Percentiles rank a stretch among this genome's conserved stretches.
Evolutionary conservation across 768 basidiomycete species (phyloP).

Genomic region (Amyloporia xantha): DNA sequence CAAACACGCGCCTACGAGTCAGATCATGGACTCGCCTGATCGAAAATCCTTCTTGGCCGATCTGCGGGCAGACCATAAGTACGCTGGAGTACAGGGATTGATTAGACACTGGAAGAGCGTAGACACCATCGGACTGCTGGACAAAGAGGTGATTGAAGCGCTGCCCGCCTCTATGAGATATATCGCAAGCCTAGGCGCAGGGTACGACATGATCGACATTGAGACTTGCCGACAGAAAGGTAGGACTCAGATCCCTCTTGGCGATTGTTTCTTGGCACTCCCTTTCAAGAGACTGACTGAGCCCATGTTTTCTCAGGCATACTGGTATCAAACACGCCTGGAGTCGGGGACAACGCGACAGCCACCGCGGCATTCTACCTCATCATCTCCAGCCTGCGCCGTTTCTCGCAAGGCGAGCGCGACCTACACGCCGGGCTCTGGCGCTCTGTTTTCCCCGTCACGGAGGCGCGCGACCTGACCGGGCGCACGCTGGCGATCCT

Average conservation of each 20-base stretch:
- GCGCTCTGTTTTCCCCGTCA: constrained; percentile 47
- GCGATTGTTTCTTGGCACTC: too few species aligned
- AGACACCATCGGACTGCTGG: constrained; percentile 84
- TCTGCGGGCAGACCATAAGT: too few species aligned
- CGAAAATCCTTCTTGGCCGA: too few species aligned
- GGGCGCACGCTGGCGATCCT: constrained; percentile 66
- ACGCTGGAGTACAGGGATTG: too few species aligned
- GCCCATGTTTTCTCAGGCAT: too few species aligned
- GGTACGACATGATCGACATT: constrained; percentile 86
- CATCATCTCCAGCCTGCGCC: constrained; percentile 68
- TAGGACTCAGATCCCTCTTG: too few species aligned
- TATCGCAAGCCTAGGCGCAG: constrained; percentile 90
- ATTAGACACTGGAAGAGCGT: too few species aligned
- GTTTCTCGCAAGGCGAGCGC: constrained; percentile 60
- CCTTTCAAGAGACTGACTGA: too few species aligned
- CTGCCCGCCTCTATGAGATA: constrained; percentile 68
- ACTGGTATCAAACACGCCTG: constrained; percentile 80
- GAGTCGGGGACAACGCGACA: constrained; percentile 85
- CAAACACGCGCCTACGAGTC: too few species aligned
- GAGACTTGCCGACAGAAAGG: constrained; percentile 63
- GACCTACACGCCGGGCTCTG: constrained; percentile 50
- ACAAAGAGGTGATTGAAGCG: constrained; percentile 66
- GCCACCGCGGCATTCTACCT: constrained; percentile 86
- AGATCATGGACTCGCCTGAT: too few species aligned
- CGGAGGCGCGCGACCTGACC: constrained; percentile 53